phyloP scores from a whole-genome alignment of 2,329 filamentous ascomycete species.

The Trichoderma oligosporum region DNA sequence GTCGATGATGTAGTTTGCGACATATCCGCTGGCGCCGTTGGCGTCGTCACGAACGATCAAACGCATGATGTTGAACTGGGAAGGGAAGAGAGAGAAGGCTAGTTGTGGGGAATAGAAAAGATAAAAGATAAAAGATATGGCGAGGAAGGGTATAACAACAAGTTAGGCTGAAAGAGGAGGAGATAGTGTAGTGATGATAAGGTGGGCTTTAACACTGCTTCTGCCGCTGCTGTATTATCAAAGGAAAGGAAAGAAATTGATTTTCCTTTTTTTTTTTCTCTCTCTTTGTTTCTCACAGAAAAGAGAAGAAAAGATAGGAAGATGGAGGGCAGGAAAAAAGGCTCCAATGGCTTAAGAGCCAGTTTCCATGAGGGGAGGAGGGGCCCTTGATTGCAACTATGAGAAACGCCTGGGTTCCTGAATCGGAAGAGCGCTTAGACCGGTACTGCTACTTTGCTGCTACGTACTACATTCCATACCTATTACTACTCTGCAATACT shows the following conservation, averaged over 20 bases:
- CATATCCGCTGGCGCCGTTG: slow-evolving; percentile 65
- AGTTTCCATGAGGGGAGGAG: slow-evolving; percentile 13
- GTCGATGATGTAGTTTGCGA: slow-evolving; percentile 78
- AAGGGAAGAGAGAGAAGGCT: slow-evolving; percentile 21
- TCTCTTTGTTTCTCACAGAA: no score
- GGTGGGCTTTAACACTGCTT: no score
- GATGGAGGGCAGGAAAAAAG: slow-evolving; percentile 9
- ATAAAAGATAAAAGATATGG: not conserved
- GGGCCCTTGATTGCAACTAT: slow-evolving; percentile 11
- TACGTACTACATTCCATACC: not conserved
- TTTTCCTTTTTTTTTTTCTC: not conserved
- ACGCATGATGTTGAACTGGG: slow-evolving; percentile 55
- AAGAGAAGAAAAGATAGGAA: not conserved
- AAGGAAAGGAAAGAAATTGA: not conserved
- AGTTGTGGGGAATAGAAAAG: not conserved
- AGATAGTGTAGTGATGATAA: not conserved
- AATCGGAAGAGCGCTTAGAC: slow-evolving; percentile 18
- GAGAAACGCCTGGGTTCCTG: slow-evolving; percentile 14
- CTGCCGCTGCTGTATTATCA: not conserved
- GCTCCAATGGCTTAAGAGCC: slow-evolving; percentile 18
- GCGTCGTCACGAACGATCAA: slow-evolving; percentile 77
- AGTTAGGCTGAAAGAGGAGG: not conserved
- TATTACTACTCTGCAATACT: no score
- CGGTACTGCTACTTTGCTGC: not conserved
- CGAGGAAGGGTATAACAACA: not conserved